These are phyloP conservation scores for Phytophthora niederhauseri DNA, from an alignment of 352 stramenopile species.

Conservation along the genomic window DNA sequence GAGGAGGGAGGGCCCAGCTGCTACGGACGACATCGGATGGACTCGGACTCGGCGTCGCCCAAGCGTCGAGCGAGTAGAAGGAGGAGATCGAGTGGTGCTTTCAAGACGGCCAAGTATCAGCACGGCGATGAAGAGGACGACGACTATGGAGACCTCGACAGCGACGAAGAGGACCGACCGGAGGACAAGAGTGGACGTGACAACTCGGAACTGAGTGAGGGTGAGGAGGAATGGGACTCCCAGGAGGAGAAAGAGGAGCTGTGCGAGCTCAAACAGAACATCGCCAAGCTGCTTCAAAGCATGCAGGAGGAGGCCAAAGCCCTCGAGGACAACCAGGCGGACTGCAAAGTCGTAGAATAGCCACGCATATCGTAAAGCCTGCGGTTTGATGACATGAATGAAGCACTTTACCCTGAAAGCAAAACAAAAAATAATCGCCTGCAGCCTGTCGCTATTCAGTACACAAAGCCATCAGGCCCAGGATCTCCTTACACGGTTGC, in stretches of 20 bases:
- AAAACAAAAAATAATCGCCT: slow-evolving; percentile 1
- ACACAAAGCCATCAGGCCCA: slow-evolving; percentile 1
- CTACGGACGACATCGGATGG: slow-evolving; percentile 7
- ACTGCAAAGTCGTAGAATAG: slow-evolving; percentile 26
- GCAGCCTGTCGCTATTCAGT: slow-evolving; percentile 3
- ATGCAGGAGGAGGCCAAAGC: slow-evolving; percentile 67
- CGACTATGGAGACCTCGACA: slow-evolving; percentile 22
- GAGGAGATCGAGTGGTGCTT: slow-evolving; percentile 17
- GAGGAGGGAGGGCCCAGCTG: slow-evolving; percentile 22
- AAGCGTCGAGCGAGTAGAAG: slow-evolving; percentile 31
- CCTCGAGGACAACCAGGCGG: slow-evolving; percentile 43
- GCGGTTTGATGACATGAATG: slow-evolving; percentile 11
- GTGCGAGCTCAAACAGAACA: slow-evolving; percentile 68
- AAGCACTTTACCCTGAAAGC: slow-evolving; percentile 18
- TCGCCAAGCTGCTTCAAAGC: slow-evolving; percentile 58
- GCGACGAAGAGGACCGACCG: slow-evolving; percentile 32
- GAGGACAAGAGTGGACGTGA: slow-evolving; percentile 15
- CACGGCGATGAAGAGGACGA: slow-evolving; percentile 37
- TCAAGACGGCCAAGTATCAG: slow-evolving; percentile 43
- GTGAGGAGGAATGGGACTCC: slow-evolving; percentile 52
- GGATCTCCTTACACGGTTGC: neutral
- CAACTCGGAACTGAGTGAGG: slow-evolving; percentile 13
- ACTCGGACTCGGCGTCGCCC: slow-evolving; percentile 35
- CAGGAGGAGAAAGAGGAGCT: slow-evolving; percentile 65
- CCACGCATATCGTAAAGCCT: neutral